A percentile compares a stretch with the other conserved stretches of the same genome.
Evolutionary conservation across 1,284 basidiomycete genomes (phyloP).

Genomic region (Taiwanofungus camphoratus): DNA sequence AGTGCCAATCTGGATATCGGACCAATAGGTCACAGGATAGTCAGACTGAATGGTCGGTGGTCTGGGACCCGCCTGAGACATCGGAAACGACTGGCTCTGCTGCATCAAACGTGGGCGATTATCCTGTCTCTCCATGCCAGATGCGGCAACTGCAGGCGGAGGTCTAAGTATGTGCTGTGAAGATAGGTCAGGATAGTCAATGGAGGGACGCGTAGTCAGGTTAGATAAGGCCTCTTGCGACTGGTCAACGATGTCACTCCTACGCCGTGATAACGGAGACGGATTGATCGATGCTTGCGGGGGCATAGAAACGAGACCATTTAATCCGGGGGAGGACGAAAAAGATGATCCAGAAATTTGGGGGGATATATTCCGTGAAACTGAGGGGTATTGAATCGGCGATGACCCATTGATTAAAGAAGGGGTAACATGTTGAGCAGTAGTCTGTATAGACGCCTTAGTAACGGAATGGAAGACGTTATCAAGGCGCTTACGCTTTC

Average conservation of each 20-base stretch:
- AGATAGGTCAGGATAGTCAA: slow-evolving; percentile 78
- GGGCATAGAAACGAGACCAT: slow-evolving; percentile 49
- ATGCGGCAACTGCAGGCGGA: slow-evolving; percentile 69
- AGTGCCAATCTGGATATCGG: slow-evolving; percentile 71
- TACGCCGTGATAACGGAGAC: slow-evolving; percentile 61
- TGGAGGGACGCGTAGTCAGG: slow-evolving; percentile 41
- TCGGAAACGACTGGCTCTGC: slow-evolving; percentile 26
- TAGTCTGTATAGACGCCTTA: slow-evolving; percentile 16
- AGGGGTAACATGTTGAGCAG: slow-evolving; percentile 28
- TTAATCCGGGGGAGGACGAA: slow-evolving; percentile 27
- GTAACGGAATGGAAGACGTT: neutral
- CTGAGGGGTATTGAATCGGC: slow-evolving; percentile 42
- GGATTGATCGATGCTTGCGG: slow-evolving; percentile 78
- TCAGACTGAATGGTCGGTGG: slow-evolving; percentile 63
- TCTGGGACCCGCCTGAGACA: slow-evolving; percentile 30
- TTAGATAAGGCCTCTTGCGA: slow-evolving; percentile 64
- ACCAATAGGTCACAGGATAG: slow-evolving; percentile 78
- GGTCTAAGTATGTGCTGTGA: slow-evolving; percentile 61
- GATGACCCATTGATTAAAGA: slow-evolving; percentile 29
- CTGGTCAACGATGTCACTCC: slow-evolving; percentile 78
- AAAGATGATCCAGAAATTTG: slow-evolving; percentile 32
- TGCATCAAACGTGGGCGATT: slow-evolving; percentile 45
- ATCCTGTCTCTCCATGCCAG: slow-evolving; percentile 64
- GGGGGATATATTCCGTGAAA: slow-evolving; percentile 29
- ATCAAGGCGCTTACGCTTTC: slow-evolving; percentile 37